These are phyloP conservation scores for Galerina sulciceps DNA, from an alignment of 768 basidiomycete genomes.

Conservation along the genomic window DNA sequence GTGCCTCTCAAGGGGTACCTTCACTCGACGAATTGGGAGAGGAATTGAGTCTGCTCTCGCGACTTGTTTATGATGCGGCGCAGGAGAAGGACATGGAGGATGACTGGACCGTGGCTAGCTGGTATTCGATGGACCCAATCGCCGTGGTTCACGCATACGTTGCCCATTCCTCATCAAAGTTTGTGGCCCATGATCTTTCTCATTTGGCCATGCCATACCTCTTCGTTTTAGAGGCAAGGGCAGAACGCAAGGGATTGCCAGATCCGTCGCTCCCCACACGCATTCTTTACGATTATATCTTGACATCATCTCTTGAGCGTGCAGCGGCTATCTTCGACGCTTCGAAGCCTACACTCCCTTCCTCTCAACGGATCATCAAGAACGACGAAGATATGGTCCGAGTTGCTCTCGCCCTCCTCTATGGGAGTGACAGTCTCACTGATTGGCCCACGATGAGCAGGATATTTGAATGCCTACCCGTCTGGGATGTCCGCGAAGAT, in stretches of 20 bases:
- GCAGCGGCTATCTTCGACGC: constrained; percentile 83
- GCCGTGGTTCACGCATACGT: constrained; percentile 79
- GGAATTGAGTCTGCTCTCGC: constrained; percentile 85
- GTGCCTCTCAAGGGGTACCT: constrained; percentile 77
- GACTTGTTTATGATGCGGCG: constrained; percentile 84
- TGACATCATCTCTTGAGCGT: constrained; percentile 67
- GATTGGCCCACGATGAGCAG: constrained; percentile 86
- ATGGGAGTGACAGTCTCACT: constrained; percentile 74
- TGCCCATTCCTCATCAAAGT: constrained; percentile 65
- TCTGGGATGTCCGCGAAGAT: constrained; percentile 71
- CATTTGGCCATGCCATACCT: constrained; percentile 90
- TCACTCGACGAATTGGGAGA: constrained; percentile 88
- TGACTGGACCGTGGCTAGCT: constrained; percentile 78
- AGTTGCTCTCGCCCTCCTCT: constrained; percentile 86
- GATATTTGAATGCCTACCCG: constrained; percentile 96
- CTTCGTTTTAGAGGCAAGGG: constrained; percentile 86
- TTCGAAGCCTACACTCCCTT: constrained; percentile 86
- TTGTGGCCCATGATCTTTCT: constrained; percentile 68
- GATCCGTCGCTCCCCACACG: constrained; percentile 70
- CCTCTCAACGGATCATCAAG: constrained; percentile 72
- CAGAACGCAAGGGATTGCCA: constrained; percentile 77
- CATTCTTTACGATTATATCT: constrained; percentile 72
- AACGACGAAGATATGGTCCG: constrained; percentile 85
- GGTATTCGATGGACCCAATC: constrained; percentile 70
- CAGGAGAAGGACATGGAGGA: constrained; percentile 46